Evolutionary conservation across 2,329 filamentous ascomycete species (phyloP).

Genomic region (Pseudogymnoascus sp.): DNA sequence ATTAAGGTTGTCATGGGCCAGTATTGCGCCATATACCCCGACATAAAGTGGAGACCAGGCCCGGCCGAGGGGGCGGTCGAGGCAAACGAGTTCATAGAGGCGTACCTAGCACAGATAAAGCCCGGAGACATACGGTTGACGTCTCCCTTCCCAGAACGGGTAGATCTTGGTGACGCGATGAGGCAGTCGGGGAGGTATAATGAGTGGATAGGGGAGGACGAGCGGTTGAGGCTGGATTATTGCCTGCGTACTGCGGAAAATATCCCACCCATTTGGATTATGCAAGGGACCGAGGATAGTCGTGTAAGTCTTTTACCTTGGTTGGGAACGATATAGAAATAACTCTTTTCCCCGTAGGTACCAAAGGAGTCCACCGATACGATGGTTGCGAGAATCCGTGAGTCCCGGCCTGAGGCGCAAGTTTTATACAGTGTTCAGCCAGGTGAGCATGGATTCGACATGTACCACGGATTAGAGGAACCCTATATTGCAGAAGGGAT

Average conservation of each 20-base stretch:
- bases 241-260: background rate
- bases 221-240: background rate
- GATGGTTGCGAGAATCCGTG: background rate
- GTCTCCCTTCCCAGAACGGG: background rate
- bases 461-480: background rate
- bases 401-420: background rate
- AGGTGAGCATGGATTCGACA: constrained; percentile 13
- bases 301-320: background rate
- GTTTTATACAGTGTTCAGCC: constrained; percentile 11
- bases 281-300: background rate
- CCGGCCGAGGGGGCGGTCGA: background rate
- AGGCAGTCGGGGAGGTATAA: background rate
- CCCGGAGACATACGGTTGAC: background rate
- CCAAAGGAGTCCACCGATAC: background rate
- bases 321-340: background rate
- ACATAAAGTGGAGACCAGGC: background rate
- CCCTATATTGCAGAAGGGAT: background rate
- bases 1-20: background rate
- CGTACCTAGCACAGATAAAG: background rate
- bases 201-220: background rate
- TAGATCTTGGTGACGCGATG: background rate
- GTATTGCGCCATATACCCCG: background rate
- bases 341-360: background rate
- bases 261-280: background rate
- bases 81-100: background rate